phyloP scores from a whole-genome alignment of 2,329 filamentous ascomycete species.

The Colletotrichum gloeosporioides region DNA sequence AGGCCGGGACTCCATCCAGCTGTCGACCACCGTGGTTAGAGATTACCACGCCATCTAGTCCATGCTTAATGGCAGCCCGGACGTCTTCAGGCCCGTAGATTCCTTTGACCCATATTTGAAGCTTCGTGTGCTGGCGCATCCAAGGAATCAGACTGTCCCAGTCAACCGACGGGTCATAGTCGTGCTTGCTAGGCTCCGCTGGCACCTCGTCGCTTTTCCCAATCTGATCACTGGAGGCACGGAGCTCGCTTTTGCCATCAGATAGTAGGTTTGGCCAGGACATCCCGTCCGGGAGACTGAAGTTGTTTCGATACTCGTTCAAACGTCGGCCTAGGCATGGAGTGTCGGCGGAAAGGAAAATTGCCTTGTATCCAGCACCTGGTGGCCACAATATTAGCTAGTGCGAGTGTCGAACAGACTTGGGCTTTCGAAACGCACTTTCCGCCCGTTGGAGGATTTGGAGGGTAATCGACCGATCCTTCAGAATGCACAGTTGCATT shows the following conservation, averaged over 20 bases:
- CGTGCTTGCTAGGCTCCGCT: neutral
- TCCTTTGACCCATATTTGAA: constrained; percentile 46
- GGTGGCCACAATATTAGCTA: neutral
- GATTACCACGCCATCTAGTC: constrained; percentile 71
- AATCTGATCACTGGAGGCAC: neutral
- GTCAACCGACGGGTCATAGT: neutral
- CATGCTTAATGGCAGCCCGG: constrained; percentile 42
- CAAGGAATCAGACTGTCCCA: constrained; percentile 57
- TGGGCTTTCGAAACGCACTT: constrained; percentile 32
- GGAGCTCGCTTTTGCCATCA: constrained; percentile 24
- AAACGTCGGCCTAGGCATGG: constrained; percentile 58
- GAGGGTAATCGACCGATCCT: constrained; percentile 47
- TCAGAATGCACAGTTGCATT: constrained; percentile 60
- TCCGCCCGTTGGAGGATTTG: constrained; percentile 47
- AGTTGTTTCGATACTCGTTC: constrained; percentile 59
- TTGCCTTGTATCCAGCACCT: constrained; percentile 46
- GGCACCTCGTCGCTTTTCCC: neutral
- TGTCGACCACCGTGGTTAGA: constrained; percentile 73
- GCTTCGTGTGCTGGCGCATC: constrained; percentile 49
- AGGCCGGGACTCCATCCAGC: constrained; percentile 44
- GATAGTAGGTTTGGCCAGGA: constrained; percentile 1
- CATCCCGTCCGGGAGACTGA: constrained; percentile 29
- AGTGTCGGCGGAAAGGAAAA: constrained; percentile 60
- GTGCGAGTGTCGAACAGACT: neutral
- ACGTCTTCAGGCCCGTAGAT: constrained; percentile 45